Base-by-base conservation (phyloP, 768 basidiomycete genomes). In the Leccinum incarnatum region DNA sequence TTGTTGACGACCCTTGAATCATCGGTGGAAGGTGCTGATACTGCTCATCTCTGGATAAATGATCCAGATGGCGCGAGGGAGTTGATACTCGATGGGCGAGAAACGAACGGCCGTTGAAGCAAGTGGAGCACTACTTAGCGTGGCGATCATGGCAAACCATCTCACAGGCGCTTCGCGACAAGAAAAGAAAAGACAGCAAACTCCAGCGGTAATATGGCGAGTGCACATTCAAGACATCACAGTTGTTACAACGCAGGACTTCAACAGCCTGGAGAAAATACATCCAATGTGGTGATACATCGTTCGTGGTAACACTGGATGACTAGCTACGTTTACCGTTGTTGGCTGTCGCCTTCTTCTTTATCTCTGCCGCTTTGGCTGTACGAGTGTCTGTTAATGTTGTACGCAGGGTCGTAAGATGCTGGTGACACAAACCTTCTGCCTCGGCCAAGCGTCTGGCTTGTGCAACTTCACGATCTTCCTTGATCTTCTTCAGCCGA, bases 391-490 rank as follows among this genome's bases (percentile, higher is more conserved):
- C 19, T 12, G 19, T 64, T 27, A 63, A 21, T 7, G 6, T 25
- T 11, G 14, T 25, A 30, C 9, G 49, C 37, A n/a, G 2, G 8
- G 29, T 45, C 15, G 23, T 15, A 10, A 27, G 49, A 55, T 2
- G 27, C 36, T 19, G 17, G 40, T 15, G 40, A 36, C 15, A 68
- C 79, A 34, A 54, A 93, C 94, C 91, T 65, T 93, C 92, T 5
- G 86, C 80, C 69, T 96, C 95, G 0, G 95, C 95, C 76, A 92
- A 86, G 56, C 95, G 79, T 80, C 89, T 91, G 2, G 90, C 91
- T 50, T 87, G 86, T 1, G 95, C 94, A 45, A 85, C 89, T 61
- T 95, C 95, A 52, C 95, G 88, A 59, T 96, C 92, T 56, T 85
- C 87, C 59, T 83, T 84, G 67, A 98, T 92, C 84, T 87, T 89